Evolutionary conservation across 805 yeast species (phyloP).

Genomic region (Wickerhamiella sergipiensis): DNA sequence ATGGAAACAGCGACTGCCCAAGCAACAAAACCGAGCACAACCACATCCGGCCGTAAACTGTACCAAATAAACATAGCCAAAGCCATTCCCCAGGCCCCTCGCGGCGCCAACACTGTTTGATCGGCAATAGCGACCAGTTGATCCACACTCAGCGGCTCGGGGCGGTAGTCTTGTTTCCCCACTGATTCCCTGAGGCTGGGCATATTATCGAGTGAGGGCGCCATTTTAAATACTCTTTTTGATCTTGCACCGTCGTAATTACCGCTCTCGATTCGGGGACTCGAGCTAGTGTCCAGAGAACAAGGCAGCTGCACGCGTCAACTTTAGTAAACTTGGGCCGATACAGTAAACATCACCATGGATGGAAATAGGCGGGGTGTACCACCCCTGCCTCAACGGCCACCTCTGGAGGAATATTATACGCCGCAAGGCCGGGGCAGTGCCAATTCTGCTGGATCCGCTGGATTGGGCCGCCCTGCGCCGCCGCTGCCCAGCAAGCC

Average conservation of each 20-base stretch:
- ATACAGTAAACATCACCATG: neutral
- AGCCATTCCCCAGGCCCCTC: conserved; percentile 9
- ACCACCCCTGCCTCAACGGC: neutral
- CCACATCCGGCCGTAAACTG: neutral
- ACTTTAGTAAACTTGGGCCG: neutral
- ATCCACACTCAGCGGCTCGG: conserved; percentile 3
- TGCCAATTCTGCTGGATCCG: neutral
- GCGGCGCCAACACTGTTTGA: conserved; percentile 4
- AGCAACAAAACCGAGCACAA: neutral
- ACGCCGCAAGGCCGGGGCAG: neutral
- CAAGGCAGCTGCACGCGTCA: neutral
- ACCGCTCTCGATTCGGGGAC: neutral
- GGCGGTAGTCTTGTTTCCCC: neutral
- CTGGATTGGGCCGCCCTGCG: neutral
- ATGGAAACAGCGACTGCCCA: conserved; percentile 1
- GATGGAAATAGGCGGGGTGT: neutral
- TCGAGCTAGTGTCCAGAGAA: neutral
- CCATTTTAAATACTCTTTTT: too few relatives aligned
- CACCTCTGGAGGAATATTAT: neutral
- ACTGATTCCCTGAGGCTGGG: neutral
- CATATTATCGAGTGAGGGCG: neutral
- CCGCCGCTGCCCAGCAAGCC: neutral
- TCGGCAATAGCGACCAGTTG: conserved; percentile 3
- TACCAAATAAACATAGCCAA: neutral
- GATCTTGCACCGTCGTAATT: neutral